Evolutionary conservation across 192 early-diverging fungal genomes (phyloP), one percentile per base, ranked within the genome.

Genomic region (Globomyces pollinis-pini): DNA sequence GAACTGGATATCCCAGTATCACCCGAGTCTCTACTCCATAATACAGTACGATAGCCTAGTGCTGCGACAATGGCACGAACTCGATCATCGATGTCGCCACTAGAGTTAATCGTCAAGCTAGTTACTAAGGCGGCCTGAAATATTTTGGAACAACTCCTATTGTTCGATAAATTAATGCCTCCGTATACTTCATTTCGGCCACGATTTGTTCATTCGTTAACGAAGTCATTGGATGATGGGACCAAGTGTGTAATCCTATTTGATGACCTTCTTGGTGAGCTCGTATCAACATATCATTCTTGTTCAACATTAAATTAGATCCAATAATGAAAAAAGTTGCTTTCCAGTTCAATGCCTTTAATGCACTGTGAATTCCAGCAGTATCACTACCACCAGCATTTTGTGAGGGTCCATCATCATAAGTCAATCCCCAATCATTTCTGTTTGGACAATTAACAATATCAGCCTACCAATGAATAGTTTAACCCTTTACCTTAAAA

Each of bases 321-420:
- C 86, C 86, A 43, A 81, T 71, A 20, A 88, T 76, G 56, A 80
- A 86, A 65, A 88, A 88, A 2, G 86, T 86, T 0, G 75, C 81
- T 61, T 86, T 86, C 30, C 20, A 30, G 7, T 33, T 33, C 15
- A 24, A 8, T 30, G 29, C 33, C 4, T 7, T 20, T 13, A 88
- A 66, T 2, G 64, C 53, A 59, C 82, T 78, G 6, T 86, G 64
- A n/a, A 89, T 47, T 12, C 50, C 60, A n/a, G 61, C 44, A 1
- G 87, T 89, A 56, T 63, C 18, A 60, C n/a, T n/a, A n/a, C n/a
- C n/a, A n/a, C n/a, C n/a, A n/a, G n/a, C n/a, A 56, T 64, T 74
- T n/a, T 50, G 28, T 18, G 77, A 66, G 3, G 80, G 82, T 1
- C 71, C 69, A 45, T 76, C 73, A 54, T 75, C 73, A 43, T 62